Conservation (phyloP, 2,329 filamentous ascomycete species). For the Colletotrichum acutatum region DNA sequence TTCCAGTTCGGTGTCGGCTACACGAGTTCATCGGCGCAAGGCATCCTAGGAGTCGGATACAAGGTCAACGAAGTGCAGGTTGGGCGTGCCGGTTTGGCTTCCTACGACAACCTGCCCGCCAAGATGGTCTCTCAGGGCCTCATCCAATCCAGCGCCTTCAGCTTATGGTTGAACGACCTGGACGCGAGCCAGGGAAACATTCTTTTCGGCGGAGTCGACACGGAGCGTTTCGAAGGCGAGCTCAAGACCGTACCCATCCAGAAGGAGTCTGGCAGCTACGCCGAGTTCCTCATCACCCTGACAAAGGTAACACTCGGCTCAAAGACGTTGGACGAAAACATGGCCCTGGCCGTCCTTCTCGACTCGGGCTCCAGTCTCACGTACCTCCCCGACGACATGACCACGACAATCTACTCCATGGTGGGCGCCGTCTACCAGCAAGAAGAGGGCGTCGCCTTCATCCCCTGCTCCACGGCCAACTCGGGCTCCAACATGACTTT, state of each 20-base stretch:
- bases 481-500: slow-evolving; percentile 59
- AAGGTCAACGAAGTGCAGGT: slow-evolving; percentile 80
- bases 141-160: slow-evolving; percentile 76
- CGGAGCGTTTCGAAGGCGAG: slow-evolving; percentile 69
- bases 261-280: slow-evolving; percentile 59
- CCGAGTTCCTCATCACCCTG: slow-evolving; percentile 76
- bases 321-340: slow-evolving; percentile 54
- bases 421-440: slow-evolving; percentile 70
- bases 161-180: slow-evolving; percentile 80
- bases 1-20: slow-evolving; percentile 83
- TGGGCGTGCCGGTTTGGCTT: slow-evolving; percentile 59
- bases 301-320: slow-evolving; percentile 64
- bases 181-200: slow-evolving; percentile 73
- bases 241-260: slow-evolving; percentile 77
- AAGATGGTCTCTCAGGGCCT: slow-evolving; percentile 69
- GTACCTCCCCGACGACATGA: slow-evolving; percentile 70
- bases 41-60: slow-evolving; percentile 90
- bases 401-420: slow-evolving; percentile 64
- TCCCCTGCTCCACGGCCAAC: slow-evolving; percentile 65
- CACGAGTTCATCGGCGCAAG: slow-evolving; percentile 68
- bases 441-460: slow-evolving; percentile 65
- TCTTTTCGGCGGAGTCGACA: slow-evolving; percentile 81
- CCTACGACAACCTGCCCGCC: slow-evolving; percentile 77
- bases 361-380: slow-evolving; percentile 77
- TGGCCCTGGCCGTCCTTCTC: slow-evolving; percentile 72